Evolutionary conservation across 2,329 filamentous ascomycete species (phyloP).

Genomic region (Xylariaceae sp.): DNA sequence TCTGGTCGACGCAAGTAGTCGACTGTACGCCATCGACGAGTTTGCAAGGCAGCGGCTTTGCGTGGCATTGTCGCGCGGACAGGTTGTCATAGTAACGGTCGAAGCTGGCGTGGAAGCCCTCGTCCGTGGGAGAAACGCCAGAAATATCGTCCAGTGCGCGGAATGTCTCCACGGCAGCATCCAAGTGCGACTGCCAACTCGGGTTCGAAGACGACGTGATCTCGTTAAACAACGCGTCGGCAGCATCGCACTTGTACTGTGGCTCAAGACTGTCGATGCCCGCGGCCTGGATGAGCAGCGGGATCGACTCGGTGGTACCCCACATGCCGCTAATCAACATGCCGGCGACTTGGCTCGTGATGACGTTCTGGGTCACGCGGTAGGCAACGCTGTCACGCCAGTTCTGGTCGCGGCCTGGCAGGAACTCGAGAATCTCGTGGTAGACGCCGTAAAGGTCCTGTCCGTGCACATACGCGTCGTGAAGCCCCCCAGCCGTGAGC

Average conservation of each 20-base stretch:
- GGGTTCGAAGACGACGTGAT: conserved; percentile 43
- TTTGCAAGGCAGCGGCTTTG: conserved; percentile 65
- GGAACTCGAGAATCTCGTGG: conserved; percentile 60
- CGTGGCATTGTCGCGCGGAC: conserved; percentile 71
- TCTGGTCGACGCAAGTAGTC: conserved; percentile 55
- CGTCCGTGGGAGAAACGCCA: conserved; percentile 51
- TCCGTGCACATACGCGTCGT: conserved; percentile 72
- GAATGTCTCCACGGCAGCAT: conserved; percentile 51
- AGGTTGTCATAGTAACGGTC: conserved; percentile 86
- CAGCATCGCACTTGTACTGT: conserved; percentile 58
- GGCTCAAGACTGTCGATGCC: conserved; percentile 70
- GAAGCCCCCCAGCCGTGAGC: conserved; percentile 65
- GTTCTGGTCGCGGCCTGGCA: conserved; percentile 48
- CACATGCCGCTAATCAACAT: conserved; percentile 72
- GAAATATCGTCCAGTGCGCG: conserved; percentile 60
- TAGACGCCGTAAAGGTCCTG: conserved; percentile 74
- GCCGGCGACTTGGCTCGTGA: conserved; percentile 74
- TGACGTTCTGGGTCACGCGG: conserved; percentile 75
- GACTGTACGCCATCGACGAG: conserved; percentile 41
- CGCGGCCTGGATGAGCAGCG: conserved; percentile 47
- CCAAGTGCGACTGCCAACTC: conserved; percentile 61
- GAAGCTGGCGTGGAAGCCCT: conserved; percentile 63
- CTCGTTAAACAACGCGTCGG: conserved; percentile 38
- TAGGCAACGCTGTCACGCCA: conserved; percentile 50
- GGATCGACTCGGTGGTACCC: conserved; percentile 36